Base-by-base conservation (phyloP, 225 moss, liverwort and hornwort species). In the Marchantia paleacea region DNA sequence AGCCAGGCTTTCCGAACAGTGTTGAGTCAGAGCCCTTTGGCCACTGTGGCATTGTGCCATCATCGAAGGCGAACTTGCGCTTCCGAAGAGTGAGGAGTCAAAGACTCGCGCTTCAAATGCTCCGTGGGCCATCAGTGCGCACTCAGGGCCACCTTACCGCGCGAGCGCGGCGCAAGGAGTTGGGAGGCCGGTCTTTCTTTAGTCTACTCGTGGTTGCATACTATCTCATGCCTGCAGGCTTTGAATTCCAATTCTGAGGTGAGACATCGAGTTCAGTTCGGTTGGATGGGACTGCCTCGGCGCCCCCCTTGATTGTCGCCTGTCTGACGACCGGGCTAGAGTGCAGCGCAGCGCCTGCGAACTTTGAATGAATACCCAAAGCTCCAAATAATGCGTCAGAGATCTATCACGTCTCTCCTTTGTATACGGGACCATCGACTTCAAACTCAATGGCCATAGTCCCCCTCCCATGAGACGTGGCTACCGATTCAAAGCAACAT, bases 1-100 rank as follows among this genome's bases (percentile, higher is more conserved):
- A 39, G 39, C 39, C 39, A 39, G 39, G 39, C 39, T 39, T 39
- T 39, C 39, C 3, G 5, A 39, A 58, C 13, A 4, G 58, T 20
- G 20, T 16, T 4, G 14, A 58, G 58, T 5, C 20, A 5, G 12
- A 58, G n/a, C n/a, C n/a, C n/a, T n/a, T n/a, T n/a, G n/a, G n/a
- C n/a, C n/a, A n/a, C n/a, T n/a, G n/a, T n/a, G 58, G 18, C 18
- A 58, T 3, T 58, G 18, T 58, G 58, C 58, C 14, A 15, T 58
- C 58, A 2, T 28, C 2, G 24, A 26, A 8, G 13, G 57, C 14
- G 57, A 65, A 24, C 65, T 24, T 65, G 65, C 65, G 65, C 10
- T 65, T 65, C 65, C 65, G 65, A 26, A 25, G 26, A 65, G 24
- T 65, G 65, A 65, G 65, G 65, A 65, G 65, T 28, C 65, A 65